Base-by-base conservation (phyloP, 2,329 filamentous ascomycete genomes). In the Neonectria hederae region DNA sequence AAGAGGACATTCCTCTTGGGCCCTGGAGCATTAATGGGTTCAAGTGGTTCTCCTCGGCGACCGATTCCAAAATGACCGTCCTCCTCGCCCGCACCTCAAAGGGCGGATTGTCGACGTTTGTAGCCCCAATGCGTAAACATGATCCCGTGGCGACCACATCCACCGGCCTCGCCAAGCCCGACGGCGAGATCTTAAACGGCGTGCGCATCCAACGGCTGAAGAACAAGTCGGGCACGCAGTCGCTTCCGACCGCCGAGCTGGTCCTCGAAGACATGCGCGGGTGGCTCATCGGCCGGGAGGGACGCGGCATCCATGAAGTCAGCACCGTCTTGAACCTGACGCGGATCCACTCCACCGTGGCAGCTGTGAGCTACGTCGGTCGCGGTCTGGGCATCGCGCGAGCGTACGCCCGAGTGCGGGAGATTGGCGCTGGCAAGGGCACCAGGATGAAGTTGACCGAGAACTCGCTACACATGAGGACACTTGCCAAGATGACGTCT, bases 221-320 rank as follows among this genome's bases (percentile, higher is more conserved):
- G 78, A 86, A 87, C 75, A 94, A 93, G 72, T 83, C 92, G 3
- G 91, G 91, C 26, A 93, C 90, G 0, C 86, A 86, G 51, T 83
- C 88, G 0, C 80, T 94, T 0, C 90, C 91, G 0, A 93, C 91
- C 0, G 91, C 90, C 0, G 91, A 94, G 75, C 83, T 94, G 0
- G 89, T 90, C 64, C 82, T 92, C 3, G 80, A 83, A 17, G 83
- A 81, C n/a, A 87, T 87, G 82, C 84, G 89, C 2, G 89, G 81
- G 4, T 89, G 89, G 82, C 81, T 93, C 6, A 78, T 94, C 28
- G 92, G 92, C 6, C 78, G 84, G 4, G 84, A 91, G 66, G 90
- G 91, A 1, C 79, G 86, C 43, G 92, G 91, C 2, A 84, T 92
- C 30, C 85, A 87, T 24, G 89, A 92, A 69, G 91, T 94, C 63